phyloP scores from a whole-genome alignment of 352 stramenopile species.

The Pythium guiyangense region DNA sequence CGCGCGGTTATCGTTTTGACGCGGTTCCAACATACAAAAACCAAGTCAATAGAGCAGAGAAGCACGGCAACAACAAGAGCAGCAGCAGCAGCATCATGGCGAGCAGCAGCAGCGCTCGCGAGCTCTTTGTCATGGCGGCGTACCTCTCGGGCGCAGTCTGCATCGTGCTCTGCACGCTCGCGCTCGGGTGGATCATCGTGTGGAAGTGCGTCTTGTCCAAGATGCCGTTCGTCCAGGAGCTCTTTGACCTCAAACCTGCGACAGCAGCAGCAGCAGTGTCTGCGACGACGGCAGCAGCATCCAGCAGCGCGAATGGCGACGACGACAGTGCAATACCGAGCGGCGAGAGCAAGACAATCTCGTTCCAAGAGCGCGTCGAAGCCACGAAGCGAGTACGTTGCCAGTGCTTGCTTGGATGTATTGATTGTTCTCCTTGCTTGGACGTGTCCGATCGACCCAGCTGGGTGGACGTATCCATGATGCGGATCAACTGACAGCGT shows the following conservation, averaged over 20 bases:
- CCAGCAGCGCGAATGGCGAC: constrained; percentile 7
- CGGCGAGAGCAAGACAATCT: constrained; percentile 24
- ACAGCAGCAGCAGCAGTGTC: constrained; percentile 16
- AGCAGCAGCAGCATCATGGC: constrained; percentile 1
- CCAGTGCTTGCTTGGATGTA: constrained; percentile 1
- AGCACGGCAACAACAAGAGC: background rate
- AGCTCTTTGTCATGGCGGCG: constrained; percentile 53
- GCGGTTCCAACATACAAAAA: no score
- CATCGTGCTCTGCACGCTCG: constrained; percentile 80
- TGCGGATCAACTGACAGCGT: background rate
- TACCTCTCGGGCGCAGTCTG: constrained; percentile 73
- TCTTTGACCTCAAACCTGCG: constrained; percentile 79
- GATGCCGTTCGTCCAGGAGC: constrained; percentile 80
- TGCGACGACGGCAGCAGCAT: constrained; percentile 14
- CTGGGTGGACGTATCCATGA: background rate
- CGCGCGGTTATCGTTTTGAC: no score
- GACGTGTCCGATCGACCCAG: no score
- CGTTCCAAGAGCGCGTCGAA: constrained; percentile 71
- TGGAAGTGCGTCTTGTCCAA: constrained; percentile 83
- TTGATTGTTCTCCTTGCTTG: no score
- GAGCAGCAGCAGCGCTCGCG: constrained; percentile 11
- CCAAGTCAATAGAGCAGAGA: background rate
- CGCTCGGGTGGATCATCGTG: constrained; percentile 73
- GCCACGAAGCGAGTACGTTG: constrained; percentile 53
- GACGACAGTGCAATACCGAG: constrained; percentile 3